Evolutionary conservation across 129 eudicot genomes (phyloP).

Genomic region (Mikania micrantha): DNA sequence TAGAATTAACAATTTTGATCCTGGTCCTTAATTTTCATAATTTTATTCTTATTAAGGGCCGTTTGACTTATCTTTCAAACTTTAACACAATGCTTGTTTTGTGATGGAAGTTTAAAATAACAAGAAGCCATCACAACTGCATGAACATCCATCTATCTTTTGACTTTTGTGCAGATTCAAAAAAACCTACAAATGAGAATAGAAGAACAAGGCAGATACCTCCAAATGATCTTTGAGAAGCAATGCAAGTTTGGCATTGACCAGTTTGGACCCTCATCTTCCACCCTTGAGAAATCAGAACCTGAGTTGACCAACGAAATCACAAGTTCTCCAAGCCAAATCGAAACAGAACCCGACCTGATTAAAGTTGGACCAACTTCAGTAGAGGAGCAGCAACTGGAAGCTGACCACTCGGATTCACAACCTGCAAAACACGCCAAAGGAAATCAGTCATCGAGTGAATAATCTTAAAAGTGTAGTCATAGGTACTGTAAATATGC

Average conservation of each 20-base stretch:
- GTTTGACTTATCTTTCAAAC: not conserved
- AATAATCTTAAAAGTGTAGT: constrained; percentile 16
- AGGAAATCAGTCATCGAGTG: constrained; percentile 29
- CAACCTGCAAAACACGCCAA: constrained; percentile 58
- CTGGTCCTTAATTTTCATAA: not conserved
- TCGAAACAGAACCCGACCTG: constrained; percentile 20
- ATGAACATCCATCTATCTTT: not conserved
- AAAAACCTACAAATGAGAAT: constrained; percentile 86
- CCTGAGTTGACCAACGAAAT: constrained; percentile 17
- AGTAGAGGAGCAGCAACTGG: constrained; percentile 20
- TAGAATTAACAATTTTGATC: not conserved
- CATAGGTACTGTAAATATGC: constrained; percentile 8
- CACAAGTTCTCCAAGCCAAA: constrained; percentile 32
- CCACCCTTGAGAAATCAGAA: constrained; percentile 36
- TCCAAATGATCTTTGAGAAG: constrained; percentile 82
- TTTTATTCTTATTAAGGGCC: not conserved
- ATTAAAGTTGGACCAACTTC: constrained; percentile 22
- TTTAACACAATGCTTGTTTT: not conserved
- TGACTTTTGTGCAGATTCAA: constrained; percentile 53
- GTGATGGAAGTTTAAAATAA: not conserved
- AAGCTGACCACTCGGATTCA: constrained; percentile 29
- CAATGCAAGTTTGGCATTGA: constrained; percentile 69
- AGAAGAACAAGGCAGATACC: constrained; percentile 49
- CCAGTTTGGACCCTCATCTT: constrained; percentile 31
- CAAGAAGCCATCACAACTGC: not conserved